phyloP scores from a whole-genome alignment of 805 yeast species.

The Dipodascus geniculatus region DNA sequence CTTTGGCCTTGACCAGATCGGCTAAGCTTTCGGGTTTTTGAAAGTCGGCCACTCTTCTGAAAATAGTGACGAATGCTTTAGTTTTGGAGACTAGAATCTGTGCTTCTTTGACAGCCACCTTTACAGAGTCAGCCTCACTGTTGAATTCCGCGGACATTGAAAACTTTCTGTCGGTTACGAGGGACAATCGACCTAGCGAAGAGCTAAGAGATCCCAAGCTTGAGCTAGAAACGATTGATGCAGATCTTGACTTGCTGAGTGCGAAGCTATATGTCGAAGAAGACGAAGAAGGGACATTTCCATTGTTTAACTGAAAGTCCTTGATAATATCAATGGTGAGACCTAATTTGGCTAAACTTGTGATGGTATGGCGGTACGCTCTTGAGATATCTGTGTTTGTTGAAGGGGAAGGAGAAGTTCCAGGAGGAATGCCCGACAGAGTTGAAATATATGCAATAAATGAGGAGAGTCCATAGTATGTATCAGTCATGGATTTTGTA shows the following conservation, averaged over 20 bases:
- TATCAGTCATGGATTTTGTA: not conserved
- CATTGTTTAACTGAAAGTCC: not conserved
- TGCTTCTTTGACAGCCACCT: not conserved
- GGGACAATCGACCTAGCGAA: not conserved
- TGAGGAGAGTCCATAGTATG: constrained; percentile 1
- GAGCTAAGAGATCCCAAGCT: not conserved
- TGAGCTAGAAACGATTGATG: not conserved
- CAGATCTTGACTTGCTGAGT: not conserved
- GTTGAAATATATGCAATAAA: constrained; percentile 7
- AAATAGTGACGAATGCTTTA: not conserved
- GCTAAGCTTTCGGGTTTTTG: not conserved
- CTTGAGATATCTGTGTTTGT: constrained; percentile 10
- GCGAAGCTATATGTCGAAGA: not conserved
- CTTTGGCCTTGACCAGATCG: not conserved
- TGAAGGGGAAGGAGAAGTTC: constrained; percentile 11
- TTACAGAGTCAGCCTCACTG: not conserved
- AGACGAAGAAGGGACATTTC: constrained; percentile 3
- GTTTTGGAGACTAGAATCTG: not conserved
- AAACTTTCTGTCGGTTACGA: not conserved
- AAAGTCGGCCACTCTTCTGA: not conserved
- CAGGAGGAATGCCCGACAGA: constrained; percentile 16
- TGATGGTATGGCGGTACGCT: constrained; percentile 12
- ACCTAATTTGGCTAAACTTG: constrained; percentile 11
- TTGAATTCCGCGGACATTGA: not conserved
- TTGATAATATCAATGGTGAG: constrained; percentile 10